Evolutionary conservation across 306 rosid species (phyloP).

Genomic region (Parietaria judaica): DNA sequence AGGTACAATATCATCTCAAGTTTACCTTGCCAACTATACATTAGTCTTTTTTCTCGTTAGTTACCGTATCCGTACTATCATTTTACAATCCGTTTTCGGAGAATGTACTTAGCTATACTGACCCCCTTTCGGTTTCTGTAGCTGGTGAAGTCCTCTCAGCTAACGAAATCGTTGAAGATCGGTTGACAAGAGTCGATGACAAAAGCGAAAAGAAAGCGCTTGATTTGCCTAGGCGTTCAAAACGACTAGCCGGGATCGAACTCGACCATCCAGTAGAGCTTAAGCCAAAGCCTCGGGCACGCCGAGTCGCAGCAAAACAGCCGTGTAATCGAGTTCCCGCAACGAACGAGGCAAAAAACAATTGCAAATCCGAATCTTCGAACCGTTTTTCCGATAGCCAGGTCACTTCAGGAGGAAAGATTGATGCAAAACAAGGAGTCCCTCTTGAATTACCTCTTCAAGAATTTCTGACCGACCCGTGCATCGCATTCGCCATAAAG

Average conservation of each 20-base stretch:
- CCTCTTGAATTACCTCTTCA: conserved; percentile 34
- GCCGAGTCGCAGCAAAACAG: conserved; percentile 31
- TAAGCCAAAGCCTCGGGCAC: conserved; percentile 30
- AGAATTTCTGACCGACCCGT: conserved; percentile 72
- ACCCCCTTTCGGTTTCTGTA: background rate
- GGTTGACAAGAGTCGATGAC: background rate
- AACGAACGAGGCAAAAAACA: conserved; percentile 12
- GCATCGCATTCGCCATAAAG: conserved; percentile 85
- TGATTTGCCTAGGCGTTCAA: conserved; percentile 73
- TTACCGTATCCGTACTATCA: too few relatives aligned
- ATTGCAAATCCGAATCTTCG: too few relatives aligned
- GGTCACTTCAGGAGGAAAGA: conserved; percentile 15
- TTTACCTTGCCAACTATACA: too few relatives aligned
- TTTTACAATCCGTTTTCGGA: too few relatives aligned
- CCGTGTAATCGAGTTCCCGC: conserved; percentile 19
- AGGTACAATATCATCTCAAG: conserved; percentile 19
- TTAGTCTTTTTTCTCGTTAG: too few relatives aligned
- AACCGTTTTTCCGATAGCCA: conserved; percentile 9
- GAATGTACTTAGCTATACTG: too few relatives aligned
- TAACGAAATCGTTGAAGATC: conserved; percentile 17
- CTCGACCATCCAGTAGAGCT: conserved; percentile 50
- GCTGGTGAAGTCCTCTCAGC: conserved; percentile 6
- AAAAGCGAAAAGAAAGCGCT: conserved; percentile 29
- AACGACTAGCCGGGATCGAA: conserved; percentile 82
- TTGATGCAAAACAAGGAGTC: conserved; percentile 27